Base-by-base conservation (phyloP, 345 rosid genomes). In the Luvunga scandens region DNA sequence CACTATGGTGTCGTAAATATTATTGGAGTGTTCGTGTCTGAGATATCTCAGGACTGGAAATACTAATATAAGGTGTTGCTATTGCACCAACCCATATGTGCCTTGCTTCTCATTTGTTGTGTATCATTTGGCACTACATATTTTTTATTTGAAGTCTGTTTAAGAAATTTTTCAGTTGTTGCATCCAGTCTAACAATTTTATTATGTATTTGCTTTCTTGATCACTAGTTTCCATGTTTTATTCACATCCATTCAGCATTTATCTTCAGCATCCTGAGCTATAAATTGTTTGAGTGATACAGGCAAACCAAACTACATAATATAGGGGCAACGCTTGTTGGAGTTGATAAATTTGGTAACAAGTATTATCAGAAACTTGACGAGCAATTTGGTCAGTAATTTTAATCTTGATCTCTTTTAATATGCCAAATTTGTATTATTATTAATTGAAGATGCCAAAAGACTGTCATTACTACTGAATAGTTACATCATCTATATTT, bases 261-360 rank as follows among this genome's bases (percentile, higher is more conserved):
- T 73, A 48, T 60, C 57, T 22, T 67, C 18, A n/a, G 7, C 71
- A 22, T 79, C 61, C 66, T 12, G 77, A 50, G 28, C 61, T 22
- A 22, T 4, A 33, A 12, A 79, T 73, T 77, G 60, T 66, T 79
- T 77, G 50, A 74, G 71, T 84, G 75, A 80, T 79, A 6, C 70
- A 96, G 99, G 94, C 97, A 96, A 88, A 96, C 99, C 77, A 96
- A 94, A 79, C 84, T 96, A 79, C 99, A 96, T 84, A 90, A 87
- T 78, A 88, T 91, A 60, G 98, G 99, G 75, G 98, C 95, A 56
- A 89, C 87, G 4, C 87, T 92, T 71, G 89, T 92, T 70, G 98
- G 98, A 22, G 89, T 92, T 50, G 99, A 96, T 87, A 96, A 90
- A 80, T 85, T 90, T 33, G 98, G 98, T 69, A 96, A 96, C 79